Evolutionary conservation across 202 grass and related monocot genomes (phyloP).

Genomic region (Schoenoplectus triqueter): DNA sequence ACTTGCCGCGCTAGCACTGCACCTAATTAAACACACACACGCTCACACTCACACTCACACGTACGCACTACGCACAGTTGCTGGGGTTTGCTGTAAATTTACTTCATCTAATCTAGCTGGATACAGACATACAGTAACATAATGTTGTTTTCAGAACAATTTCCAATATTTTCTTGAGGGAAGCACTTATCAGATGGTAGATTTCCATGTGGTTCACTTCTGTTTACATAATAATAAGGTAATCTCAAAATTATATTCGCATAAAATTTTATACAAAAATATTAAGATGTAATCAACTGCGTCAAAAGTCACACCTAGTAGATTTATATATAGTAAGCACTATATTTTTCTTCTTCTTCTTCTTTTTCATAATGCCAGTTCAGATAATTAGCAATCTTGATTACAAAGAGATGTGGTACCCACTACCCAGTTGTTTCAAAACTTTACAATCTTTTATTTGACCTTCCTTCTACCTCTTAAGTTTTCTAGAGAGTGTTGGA

Average conservation of each 20-base stretch:
- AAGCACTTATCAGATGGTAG: neutral
- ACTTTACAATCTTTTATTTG: neutral
- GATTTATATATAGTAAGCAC: neutral
- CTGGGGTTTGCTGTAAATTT: neutral
- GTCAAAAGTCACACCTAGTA: neutral
- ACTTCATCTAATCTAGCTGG: neutral
- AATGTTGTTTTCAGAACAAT: neutral
- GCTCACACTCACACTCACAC: neutral
- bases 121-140: neutral
- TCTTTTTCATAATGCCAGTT: too few species aligned
- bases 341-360: neutral
- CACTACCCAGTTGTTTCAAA: neutral
- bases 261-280: neutral
- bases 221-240: neutral
- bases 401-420: neutral
- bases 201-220: neutral
- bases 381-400: too few species aligned
- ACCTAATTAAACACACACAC: neutral
- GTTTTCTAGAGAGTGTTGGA: slow-evolving; percentile 40
- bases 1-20: neutral
- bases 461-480: neutral
- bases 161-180: slow-evolving; percentile 3
- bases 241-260: neutral
- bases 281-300: neutral
- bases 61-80: neutral